These are phyloP conservation scores for Sporobolomyces pararoseus DNA, from an alignment of 768 basidiomycete genomes.

Conservation along the genomic window DNA sequence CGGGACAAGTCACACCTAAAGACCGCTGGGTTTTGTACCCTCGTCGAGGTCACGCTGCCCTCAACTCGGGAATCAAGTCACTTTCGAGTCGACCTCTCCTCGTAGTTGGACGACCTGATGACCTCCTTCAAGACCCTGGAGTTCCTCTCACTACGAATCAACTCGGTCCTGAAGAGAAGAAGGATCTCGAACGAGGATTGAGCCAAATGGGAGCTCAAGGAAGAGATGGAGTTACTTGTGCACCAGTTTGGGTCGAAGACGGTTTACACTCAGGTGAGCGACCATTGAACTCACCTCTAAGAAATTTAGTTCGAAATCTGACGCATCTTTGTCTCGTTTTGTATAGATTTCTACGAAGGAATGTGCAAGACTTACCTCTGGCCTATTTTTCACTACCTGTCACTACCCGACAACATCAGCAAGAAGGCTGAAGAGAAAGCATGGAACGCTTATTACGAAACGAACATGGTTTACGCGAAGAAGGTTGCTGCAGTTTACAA, in stretches of 20 bases:
- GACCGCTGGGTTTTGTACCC: conserved; percentile 68
- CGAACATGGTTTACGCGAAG: conserved; percentile 81
- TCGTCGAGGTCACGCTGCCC: conserved; percentile 86
- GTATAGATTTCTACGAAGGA: conserved; percentile 56
- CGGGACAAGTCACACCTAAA: not conserved
- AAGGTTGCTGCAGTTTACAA: conserved; percentile 72
- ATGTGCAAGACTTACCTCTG: conserved; percentile 92
- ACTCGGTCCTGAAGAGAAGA: conserved; percentile 63
- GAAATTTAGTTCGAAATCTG: not conserved
- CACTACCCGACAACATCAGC: conserved; percentile 92
- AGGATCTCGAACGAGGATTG: conserved; percentile 64
- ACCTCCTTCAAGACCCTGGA: conserved; percentile 59
- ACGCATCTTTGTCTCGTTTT: not conserved
- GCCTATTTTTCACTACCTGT: conserved; percentile 96
- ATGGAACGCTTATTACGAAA: conserved; percentile 74
- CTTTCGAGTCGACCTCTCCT: conserved; percentile 84
- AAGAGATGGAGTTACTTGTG: conserved; percentile 63
- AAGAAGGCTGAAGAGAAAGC: conserved; percentile 68
- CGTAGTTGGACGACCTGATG: conserved; percentile 91
- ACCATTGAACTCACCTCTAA: too few relatives aligned
- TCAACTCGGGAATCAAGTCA: conserved; percentile 87
- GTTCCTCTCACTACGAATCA: conserved; percentile 50
- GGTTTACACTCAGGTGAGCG: conserved; percentile 62
- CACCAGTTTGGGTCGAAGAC: conserved; percentile 88
- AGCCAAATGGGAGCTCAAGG: conserved; percentile 56